Evolutionary conservation across 345 rosid genomes (phyloP).

Genomic region (Eucalyptus rudis): DNA sequence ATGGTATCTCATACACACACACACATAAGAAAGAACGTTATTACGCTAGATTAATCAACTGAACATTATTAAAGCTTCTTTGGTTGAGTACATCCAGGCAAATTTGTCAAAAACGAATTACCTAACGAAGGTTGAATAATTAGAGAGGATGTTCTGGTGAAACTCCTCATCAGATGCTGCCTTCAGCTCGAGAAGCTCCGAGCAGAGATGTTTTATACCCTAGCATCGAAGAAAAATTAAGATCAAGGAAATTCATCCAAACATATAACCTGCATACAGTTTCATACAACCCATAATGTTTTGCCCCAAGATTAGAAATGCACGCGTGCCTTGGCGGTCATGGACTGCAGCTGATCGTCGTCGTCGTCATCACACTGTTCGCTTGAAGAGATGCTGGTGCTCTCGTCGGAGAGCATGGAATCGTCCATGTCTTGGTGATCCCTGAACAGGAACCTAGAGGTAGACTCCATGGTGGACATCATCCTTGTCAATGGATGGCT

Average conservation of each 20-base stretch:
- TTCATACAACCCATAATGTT: background rate
- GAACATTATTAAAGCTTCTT: background rate
- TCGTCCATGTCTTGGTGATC: conserved; percentile 23
- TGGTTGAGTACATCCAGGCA: background rate
- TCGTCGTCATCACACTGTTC: background rate
- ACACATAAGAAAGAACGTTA: background rate
- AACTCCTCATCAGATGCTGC: conserved; percentile 50
- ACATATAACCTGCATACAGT: background rate
- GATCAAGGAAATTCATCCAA: background rate
- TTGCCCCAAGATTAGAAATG: background rate
- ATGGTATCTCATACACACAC: background rate
- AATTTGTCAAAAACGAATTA: background rate
- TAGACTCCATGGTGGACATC: conserved; percentile 13
- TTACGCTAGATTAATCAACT: background rate
- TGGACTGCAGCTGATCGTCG: conserved; percentile 30
- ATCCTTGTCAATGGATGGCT: background rate
- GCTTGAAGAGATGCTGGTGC: conserved; percentile 15
- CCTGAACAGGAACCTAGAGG: conserved; percentile 34
- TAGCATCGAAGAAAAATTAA: background rate
- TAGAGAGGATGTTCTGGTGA: conserved; percentile 18
- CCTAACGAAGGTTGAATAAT: conserved; percentile 40
- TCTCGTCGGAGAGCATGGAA: conserved; percentile 5
- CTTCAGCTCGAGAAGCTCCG: conserved; percentile 46
- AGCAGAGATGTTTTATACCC: conserved; percentile 48
- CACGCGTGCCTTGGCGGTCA: conserved; percentile 32